Percentiles rank a stretch among this genome's conserved stretches.
Evolutionary conservation across 2,329 filamentous ascomycete species (phyloP).

Genomic region (Periconia sp.): DNA sequence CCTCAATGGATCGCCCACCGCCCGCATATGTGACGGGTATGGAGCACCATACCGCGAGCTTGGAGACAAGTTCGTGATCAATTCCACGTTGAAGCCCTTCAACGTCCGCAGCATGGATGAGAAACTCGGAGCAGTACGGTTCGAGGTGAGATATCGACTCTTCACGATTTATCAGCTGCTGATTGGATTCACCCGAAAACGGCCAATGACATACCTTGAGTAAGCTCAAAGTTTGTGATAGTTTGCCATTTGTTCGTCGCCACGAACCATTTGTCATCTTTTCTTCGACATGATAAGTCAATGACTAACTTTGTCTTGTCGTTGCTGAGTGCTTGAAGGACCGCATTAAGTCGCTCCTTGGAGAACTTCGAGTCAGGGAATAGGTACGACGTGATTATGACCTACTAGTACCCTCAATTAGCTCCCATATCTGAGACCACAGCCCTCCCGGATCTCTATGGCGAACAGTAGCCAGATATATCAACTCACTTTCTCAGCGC

Average conservation of each 20-base stretch:
- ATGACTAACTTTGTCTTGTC: slow-evolving; percentile 87
- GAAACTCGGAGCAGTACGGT: slow-evolving; percentile 93
- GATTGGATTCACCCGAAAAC: neutral
- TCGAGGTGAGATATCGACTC: slow-evolving; percentile 82
- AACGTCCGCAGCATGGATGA: slow-evolving; percentile 96
- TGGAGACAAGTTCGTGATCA: slow-evolving; percentile 80
- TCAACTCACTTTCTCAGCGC: slow-evolving; percentile 80
- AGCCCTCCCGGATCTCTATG: neutral
- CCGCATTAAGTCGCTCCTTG: slow-evolving; percentile 73
- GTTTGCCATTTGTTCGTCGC: slow-evolving; percentile 99
- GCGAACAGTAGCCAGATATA: neutral
- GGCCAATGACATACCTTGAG: slow-evolving; percentile 68
- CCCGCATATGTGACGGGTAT: slow-evolving; percentile 97
- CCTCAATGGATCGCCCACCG: slow-evolving; percentile 81
- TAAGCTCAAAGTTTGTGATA: slow-evolving; percentile 94
- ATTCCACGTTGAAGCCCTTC: slow-evolving; percentile 92
- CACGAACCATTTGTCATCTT: slow-evolving; percentile 85
- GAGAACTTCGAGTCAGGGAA: slow-evolving; percentile 87
- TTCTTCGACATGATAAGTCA: slow-evolving; percentile 87
- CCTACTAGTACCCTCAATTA: slow-evolving; percentile 62
- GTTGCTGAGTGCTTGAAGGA: slow-evolving; percentile 74
- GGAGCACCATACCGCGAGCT: slow-evolving; percentile 81
- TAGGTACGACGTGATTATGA: slow-evolving; percentile 95
- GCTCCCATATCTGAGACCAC: slow-evolving; percentile 2
- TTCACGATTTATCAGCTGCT: slow-evolving; percentile 44